Base-by-base conservation (phyloP, 768 basidiomycete genomes). In the Naganishia antarctica region DNA sequence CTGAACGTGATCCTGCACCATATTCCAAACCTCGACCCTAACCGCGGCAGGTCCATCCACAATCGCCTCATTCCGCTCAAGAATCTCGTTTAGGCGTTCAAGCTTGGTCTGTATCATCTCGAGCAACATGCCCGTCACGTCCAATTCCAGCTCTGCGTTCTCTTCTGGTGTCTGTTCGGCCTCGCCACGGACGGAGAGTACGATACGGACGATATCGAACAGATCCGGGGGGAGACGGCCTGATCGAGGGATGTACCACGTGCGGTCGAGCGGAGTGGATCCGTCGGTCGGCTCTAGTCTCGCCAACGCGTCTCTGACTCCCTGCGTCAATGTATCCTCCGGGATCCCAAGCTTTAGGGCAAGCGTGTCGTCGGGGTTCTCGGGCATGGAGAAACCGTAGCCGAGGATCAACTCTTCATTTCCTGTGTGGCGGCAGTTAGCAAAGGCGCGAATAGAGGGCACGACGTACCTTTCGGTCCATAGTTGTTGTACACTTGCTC, bases 341-440 rank as follows among this genome's bases (percentile, higher is more conserved):
- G 70, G 61, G 0, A 87, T 85, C 15, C 87, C 87, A 43, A 94
- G 79, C 66, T 86, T 86, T 34, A 96, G 82, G 0, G 88, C 81
- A 69, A 93, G 87, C 0, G 87, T 89, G 71, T 96, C 93, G 71
- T 91, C 89, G 0, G 87, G 87, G 68, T 96, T 96, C 29, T 84
- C 67, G 1, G 82, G 79, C 11, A 46, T 28, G 3, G 93, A 74
- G 78, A 97, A 98, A 0, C 94, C 93, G 72, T 96, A 97, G 5
- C 89, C 91, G 4, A 97, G 82, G 48, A 97, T 84, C 46, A 97
- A 82, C 76, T 93, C 90, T 28, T 89, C 82, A 75, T 94, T 93
- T 0, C 90, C 59, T 60, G 59, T 8, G 8, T 23, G 11, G 31
- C 4, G 23, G 1, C 26, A 41, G 4, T 15, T 45, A 26, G 23